Evolutionary conservation across 2,329 filamentous ascomycete species (phyloP).

Genomic region (Aspergillus sp.): DNA sequence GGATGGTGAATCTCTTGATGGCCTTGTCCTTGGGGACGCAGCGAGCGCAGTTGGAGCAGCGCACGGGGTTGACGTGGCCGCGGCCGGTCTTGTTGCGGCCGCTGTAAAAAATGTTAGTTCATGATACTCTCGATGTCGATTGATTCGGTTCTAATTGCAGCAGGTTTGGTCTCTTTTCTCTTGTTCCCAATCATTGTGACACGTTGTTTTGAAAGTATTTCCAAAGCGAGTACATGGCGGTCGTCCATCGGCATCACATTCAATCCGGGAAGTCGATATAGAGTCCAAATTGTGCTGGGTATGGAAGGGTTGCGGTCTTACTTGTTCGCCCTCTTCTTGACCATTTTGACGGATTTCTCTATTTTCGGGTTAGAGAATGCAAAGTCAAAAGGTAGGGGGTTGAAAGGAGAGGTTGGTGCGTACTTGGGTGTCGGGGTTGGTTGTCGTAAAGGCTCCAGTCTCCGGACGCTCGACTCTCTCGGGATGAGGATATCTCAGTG

Average conservation of each 20-base stretch:
- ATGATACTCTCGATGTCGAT: not conserved
- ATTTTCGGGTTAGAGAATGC: constrained; percentile 31
- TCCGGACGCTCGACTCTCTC: constrained; percentile 32
- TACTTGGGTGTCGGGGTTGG: constrained; percentile 43
- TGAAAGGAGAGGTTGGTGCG: constrained; percentile 28
- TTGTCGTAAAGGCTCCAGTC: constrained; percentile 40
- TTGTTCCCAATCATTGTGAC: constrained; percentile 3
- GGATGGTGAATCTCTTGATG: constrained; percentile 99
- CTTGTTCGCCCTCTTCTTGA: constrained; percentile 76
- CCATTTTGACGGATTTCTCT: constrained; percentile 62
- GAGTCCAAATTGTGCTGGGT: constrained; percentile 26
- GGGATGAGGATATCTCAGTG: constrained; percentile 35
- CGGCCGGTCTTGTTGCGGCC: constrained; percentile 99
- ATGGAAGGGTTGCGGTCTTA: constrained; percentile 47
- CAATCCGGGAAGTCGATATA: constrained; percentile 14
- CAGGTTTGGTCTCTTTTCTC: not conserved
- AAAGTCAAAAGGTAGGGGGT: constrained; percentile 15
- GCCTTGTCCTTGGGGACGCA: constrained; percentile 99
- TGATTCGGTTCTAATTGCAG: not conserved
- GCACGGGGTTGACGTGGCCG: constrained; percentile 99
- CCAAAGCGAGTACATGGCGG: constrained; percentile 2
- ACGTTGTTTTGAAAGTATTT: not conserved
- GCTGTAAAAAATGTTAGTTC: constrained; percentile 51
- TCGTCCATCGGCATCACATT: constrained; percentile 11
- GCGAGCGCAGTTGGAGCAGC: constrained; percentile 83